These are phyloP conservation scores for Boletus tylopilopsis DNA, from an alignment of 768 basidiomycete species.

Conservation along the genomic window DNA sequence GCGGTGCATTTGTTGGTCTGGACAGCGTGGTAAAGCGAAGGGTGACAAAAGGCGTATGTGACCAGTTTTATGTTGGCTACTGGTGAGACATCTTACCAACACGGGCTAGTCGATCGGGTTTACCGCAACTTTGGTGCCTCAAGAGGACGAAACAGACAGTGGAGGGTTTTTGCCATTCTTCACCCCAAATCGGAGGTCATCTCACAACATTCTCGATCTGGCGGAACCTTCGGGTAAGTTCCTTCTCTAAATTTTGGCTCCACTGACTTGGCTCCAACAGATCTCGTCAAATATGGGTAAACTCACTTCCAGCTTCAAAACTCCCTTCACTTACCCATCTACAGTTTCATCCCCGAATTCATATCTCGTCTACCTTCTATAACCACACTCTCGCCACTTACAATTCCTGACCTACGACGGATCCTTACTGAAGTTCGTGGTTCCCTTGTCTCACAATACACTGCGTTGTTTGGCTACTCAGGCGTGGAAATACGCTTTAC, in stretches of 20 bases:
- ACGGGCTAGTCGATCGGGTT: slow-evolving; percentile 84
- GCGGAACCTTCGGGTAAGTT: slow-evolving; percentile 66
- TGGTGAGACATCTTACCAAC: neutral
- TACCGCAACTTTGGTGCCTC: slow-evolving; percentile 47
- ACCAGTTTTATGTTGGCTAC: neutral
- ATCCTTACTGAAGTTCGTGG: slow-evolving; percentile 92
- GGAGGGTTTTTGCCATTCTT: slow-evolving; percentile 63
- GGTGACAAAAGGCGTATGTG: slow-evolving; percentile 78
- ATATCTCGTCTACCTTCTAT: slow-evolving; percentile 91
- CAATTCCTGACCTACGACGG: slow-evolving; percentile 77
- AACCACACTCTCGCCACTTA: slow-evolving; percentile 76
- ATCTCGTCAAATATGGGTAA: slow-evolving; percentile 83
- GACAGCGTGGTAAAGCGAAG: slow-evolving; percentile 78
- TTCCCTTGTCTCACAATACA: slow-evolving; percentile 87
- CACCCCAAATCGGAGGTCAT: slow-evolving; percentile 62
- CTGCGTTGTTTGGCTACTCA: slow-evolving; percentile 76
- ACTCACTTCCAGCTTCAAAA: neutral
- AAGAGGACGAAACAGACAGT: slow-evolving; percentile 35
- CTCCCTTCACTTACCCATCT: slow-evolving; percentile 2
- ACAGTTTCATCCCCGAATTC: slow-evolving; percentile 92
- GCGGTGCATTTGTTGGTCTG: slow-evolving; percentile 92
- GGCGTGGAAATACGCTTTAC: slow-evolving; percentile 89
- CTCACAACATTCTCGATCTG: slow-evolving; percentile 55
- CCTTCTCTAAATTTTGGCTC: neutral
- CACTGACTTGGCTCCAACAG: slow-evolving; percentile 32